phyloP scores from a whole-genome alignment of 2,329 filamentous ascomycete species.

The Aplosporella prunicola region DNA sequence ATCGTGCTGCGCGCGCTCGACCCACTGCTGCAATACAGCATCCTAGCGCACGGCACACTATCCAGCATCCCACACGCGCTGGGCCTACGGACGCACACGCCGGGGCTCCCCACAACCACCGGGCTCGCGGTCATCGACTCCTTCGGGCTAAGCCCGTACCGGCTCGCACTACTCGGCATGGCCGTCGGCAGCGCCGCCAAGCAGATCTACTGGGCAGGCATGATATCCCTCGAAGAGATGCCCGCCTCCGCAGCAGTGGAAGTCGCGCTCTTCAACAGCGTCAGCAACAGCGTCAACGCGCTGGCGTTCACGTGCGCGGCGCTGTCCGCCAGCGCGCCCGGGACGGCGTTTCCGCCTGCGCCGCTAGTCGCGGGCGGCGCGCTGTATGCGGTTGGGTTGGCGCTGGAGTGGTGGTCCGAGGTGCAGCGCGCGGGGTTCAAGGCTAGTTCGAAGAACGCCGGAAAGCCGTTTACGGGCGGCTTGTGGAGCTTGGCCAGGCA shows the following conservation, averaged over 20 bases:
- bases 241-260: slow-evolving; percentile 31
- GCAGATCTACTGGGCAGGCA: slow-evolving; percentile 46
- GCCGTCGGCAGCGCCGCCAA: slow-evolving; percentile 44
- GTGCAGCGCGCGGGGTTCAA: slow-evolving; percentile 48
- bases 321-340: slow-evolving; percentile 35
- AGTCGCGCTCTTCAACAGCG: slow-evolving; percentile 44
- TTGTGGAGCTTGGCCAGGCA: slow-evolving; percentile 42
- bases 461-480: slow-evolving; percentile 42
- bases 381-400: slow-evolving; percentile 44
- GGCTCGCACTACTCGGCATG: slow-evolving; percentile 45
- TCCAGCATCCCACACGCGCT: slow-evolving; percentile 36
- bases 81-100: slow-evolving; percentile 29
- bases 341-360: slow-evolving; percentile 28
- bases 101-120: slow-evolving; percentile 26
- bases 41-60: slow-evolving; percentile 37
- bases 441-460: slow-evolving; percentile 40
- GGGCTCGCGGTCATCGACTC: slow-evolving; percentile 28
- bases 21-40: slow-evolving; percentile 39
- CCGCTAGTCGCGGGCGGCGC: slow-evolving; percentile 40
- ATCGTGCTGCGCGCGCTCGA: slow-evolving; percentile 39
- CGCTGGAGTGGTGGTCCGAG: slow-evolving; percentile 48
- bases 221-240: slow-evolving; percentile 44
- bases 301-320: slow-evolving; percentile 44
- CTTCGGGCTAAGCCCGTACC: slow-evolving; percentile 42
- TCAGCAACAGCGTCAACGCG: slow-evolving; percentile 47